A percentile compares a stretch with the other conserved stretches of the same genome.
Evolutionary conservation across 306 rosid species (phyloP).

Genomic region (Quercus wislizeni): DNA sequence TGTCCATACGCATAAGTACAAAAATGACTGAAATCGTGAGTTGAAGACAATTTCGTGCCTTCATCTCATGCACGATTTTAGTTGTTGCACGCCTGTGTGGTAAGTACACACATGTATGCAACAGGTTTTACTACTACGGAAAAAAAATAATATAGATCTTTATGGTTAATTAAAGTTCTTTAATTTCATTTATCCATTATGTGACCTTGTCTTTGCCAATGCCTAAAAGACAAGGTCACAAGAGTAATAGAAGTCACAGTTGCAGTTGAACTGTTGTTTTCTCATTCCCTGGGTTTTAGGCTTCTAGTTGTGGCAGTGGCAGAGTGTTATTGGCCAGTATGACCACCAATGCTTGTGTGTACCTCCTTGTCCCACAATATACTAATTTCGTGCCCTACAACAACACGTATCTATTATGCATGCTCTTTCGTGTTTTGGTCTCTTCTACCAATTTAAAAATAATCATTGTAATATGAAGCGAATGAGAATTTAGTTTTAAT

Average conservation of each 20-base stretch:
- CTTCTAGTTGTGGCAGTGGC: neutral
- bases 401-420: neutral
- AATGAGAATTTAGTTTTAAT: slow-evolving; percentile 15
- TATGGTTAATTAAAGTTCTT: neutral
- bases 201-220: neutral
- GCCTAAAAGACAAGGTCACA: neutral
- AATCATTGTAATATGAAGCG: slow-evolving; percentile 6
- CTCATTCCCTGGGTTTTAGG: neutral
- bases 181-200: neutral
- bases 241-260: neutral
- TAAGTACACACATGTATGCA: no score
- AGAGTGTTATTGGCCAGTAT: slow-evolving; percentile 2
- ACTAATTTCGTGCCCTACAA: slow-evolving; percentile 4
- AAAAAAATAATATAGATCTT: neutral
- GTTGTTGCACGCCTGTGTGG: no score
- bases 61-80: no score
- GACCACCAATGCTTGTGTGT: neutral
- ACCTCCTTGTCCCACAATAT: slow-evolving; percentile 1
- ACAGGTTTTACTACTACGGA: no score
- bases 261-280: slow-evolving; percentile 12
- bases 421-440: neutral
- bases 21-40: no score
- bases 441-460: neutral
- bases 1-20: no score
- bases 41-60: no score